phyloP scores from a whole-genome alignment of 2,329 filamentous ascomycete genomes.

The Claviceps quebecensis region DNA sequence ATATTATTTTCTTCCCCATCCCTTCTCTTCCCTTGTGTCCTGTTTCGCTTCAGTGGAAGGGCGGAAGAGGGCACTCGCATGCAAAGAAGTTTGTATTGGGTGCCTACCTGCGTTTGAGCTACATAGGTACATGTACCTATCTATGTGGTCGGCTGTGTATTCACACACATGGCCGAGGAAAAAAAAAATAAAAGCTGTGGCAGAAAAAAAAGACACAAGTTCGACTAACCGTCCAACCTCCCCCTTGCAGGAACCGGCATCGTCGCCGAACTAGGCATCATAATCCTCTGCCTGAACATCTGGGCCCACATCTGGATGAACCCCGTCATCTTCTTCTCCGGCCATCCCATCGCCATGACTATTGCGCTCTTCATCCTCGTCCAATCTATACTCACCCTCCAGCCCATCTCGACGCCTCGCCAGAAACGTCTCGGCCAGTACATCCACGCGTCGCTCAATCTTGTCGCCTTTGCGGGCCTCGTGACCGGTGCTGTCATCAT shows the following conservation, averaged over 20 bases:
- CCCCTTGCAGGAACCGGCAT: conserved; percentile 55
- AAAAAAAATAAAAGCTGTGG: no score
- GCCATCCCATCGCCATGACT: conserved; percentile 62
- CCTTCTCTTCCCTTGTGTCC: background rate
- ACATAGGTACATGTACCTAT: no score
- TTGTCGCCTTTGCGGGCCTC: conserved; percentile 46
- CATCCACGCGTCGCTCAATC: conserved; percentile 57
- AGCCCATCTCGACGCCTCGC: conserved; percentile 59
- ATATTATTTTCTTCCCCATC: conserved; percentile 7
- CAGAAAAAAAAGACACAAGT: no score
- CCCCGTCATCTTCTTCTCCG: conserved; percentile 66
- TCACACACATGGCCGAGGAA: no score
- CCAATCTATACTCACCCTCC: conserved; percentile 71
- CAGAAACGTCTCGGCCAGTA: conserved; percentile 54
- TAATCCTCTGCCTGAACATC: conserved; percentile 61
- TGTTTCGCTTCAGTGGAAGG: no score
- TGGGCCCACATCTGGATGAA: conserved; percentile 65
- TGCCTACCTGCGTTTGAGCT: no score
- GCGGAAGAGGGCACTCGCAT: background rate
- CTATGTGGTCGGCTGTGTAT: no score
- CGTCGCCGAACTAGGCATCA: conserved; percentile 63
- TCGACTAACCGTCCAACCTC: no score
- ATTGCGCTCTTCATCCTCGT: conserved; percentile 60
- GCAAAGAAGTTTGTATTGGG: background rate
- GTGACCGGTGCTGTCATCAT: conserved; percentile 55